Evolutionary conservation across 768 basidiomycete genomes (phyloP).

Genomic region (Tricholoma terreum): DNA sequence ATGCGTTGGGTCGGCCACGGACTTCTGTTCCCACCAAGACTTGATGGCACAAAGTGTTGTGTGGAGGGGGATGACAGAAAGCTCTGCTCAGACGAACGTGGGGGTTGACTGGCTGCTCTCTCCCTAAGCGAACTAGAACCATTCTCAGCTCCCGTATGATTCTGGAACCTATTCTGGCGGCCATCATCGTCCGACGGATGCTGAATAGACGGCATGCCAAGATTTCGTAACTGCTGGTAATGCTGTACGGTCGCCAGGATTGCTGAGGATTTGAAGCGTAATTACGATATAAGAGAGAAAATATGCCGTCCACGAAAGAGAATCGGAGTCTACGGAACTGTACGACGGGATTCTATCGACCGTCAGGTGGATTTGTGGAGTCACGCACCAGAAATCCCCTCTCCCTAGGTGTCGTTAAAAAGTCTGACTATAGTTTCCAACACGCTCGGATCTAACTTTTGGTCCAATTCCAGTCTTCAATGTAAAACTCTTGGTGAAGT

Average conservation of each 20-base stretch:
- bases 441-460: slow-evolving; percentile 14
- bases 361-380: background rate
- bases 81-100: slow-evolving; percentile 45
- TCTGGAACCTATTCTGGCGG: slow-evolving; percentile 59
- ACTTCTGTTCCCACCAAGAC: slow-evolving; percentile 38
- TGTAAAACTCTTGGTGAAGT: slow-evolving; percentile 1
- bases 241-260: slow-evolving; percentile 24
- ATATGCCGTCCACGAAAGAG: slow-evolving; percentile 6
- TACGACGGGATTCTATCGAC: background rate
- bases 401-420: slow-evolving; percentile 14
- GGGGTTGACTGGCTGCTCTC: slow-evolving; percentile 70
- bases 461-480: slow-evolving; percentile 9
- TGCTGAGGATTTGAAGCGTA: slow-evolving; percentile 7
- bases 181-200: slow-evolving; percentile 49
- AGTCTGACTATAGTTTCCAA: slow-evolving; percentile 11
- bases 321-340: slow-evolving; percentile 5
- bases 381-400: slow-evolving; percentile 13
- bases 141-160: slow-evolving; percentile 36
- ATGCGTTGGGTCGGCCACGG: slow-evolving; percentile 47
- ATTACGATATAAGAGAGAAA: slow-evolving; percentile 11
- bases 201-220: slow-evolving; percentile 27
- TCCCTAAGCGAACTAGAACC: slow-evolving; percentile 49
- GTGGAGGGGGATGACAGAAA: slow-evolving; percentile 52
- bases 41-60: slow-evolving; percentile 50
- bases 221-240: slow-evolving; percentile 19